These are phyloP conservation scores for Trametes hirsuta DNA, from an alignment of 1,284 basidiomycete genomes.

Conservation along the genomic window DNA sequence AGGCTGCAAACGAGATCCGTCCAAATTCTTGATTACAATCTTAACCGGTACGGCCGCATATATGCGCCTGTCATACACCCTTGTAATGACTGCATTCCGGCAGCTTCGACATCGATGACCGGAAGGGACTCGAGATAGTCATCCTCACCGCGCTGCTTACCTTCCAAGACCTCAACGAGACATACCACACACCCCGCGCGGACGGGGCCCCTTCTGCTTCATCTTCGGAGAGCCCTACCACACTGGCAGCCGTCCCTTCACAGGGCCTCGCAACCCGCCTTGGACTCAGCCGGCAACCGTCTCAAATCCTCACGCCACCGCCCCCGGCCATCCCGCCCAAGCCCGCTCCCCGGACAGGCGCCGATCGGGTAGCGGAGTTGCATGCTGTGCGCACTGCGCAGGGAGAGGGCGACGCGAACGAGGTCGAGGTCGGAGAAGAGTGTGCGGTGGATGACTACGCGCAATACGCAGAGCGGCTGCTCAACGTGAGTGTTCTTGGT, in stretches of 20 bases:
- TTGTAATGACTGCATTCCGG: background rate
- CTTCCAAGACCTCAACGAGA: conserved; percentile 74
- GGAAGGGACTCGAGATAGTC: conserved; percentile 82
- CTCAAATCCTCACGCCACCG: conserved; percentile 22
- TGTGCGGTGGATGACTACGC: conserved; percentile 69
- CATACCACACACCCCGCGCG: conserved; percentile 45
- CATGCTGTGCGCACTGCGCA: conserved; percentile 51
- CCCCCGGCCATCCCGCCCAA: conserved; percentile 57
- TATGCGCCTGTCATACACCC: background rate
- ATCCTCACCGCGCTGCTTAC: conserved; percentile 76
- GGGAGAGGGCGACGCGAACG: conserved; percentile 65
- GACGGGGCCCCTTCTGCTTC: conserved; percentile 18
- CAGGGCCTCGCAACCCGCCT: background rate
- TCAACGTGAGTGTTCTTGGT: conserved; percentile 50
- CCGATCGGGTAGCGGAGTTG: conserved; percentile 68
- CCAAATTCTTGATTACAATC: conserved; percentile 87
- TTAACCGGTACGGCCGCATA: conserved; percentile 16
- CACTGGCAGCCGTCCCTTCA: conserved; percentile 13
- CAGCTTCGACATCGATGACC: conserved; percentile 82
- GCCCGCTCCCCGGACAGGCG: conserved; percentile 62
- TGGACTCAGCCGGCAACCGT: conserved; percentile 11
- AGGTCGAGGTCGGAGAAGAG: conserved; percentile 70
- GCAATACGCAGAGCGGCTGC: conserved; percentile 62
- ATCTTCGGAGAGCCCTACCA: conserved; percentile 1
- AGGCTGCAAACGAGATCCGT: conserved; percentile 66